A percentile compares a stretch with the other conserved stretches of the same genome.
These are phyloP conservation scores for Thraustochytrium striatum DNA, from an alignment of 352 stramenopile genomes.

Conservation along the genomic window DNA sequence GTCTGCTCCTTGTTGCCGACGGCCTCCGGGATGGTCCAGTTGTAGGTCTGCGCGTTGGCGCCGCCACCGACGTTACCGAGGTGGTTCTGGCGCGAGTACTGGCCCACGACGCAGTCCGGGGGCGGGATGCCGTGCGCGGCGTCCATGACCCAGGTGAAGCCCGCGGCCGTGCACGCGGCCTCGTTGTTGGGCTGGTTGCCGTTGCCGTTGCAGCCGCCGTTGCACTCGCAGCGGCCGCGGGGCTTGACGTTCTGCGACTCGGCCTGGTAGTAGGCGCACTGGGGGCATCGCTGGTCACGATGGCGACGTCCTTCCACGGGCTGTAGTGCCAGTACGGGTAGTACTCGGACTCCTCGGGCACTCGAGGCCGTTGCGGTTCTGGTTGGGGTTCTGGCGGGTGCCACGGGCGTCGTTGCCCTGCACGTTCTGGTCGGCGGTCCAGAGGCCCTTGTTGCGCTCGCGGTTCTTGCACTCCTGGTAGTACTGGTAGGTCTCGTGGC, in stretches of 20 bases:
- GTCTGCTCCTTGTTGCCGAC: constrained; percentile 36
- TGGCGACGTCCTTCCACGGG: constrained; percentile 58
- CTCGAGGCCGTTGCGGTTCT: constrained; percentile 56
- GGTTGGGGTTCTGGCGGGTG: constrained; percentile 59
- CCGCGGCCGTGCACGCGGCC: constrained; percentile 49
- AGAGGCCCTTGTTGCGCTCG: constrained; percentile 59
- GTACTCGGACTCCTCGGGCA: constrained; percentile 59
- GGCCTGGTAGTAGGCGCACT: constrained; percentile 55
- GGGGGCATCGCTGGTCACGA: constrained; percentile 40
- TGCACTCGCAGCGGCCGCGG: constrained; percentile 3
- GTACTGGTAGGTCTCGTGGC: constrained; percentile 56
- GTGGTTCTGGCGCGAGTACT: constrained; percentile 56
- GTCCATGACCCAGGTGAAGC: constrained; percentile 51
- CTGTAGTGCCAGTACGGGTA: constrained; percentile 58
- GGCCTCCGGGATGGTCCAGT: constrained; percentile 21
- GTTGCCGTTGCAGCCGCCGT: constrained; percentile 13
- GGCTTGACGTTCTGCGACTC: constrained; percentile 54
- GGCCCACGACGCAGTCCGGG: constrained; percentile 50
- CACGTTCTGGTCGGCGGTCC: constrained; percentile 55
- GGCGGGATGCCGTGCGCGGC: constrained; percentile 16
- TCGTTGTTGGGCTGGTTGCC: constrained; percentile 54
- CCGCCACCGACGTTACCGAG: constrained; percentile 54
- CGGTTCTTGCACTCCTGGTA: constrained; percentile 55
- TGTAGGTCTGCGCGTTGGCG: constrained; percentile 34
- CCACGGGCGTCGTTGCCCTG: constrained; percentile 43